phyloP scores from a whole-genome alignment of 2,329 filamentous ascomycete species.

The Reticulascus tulasneorum region DNA sequence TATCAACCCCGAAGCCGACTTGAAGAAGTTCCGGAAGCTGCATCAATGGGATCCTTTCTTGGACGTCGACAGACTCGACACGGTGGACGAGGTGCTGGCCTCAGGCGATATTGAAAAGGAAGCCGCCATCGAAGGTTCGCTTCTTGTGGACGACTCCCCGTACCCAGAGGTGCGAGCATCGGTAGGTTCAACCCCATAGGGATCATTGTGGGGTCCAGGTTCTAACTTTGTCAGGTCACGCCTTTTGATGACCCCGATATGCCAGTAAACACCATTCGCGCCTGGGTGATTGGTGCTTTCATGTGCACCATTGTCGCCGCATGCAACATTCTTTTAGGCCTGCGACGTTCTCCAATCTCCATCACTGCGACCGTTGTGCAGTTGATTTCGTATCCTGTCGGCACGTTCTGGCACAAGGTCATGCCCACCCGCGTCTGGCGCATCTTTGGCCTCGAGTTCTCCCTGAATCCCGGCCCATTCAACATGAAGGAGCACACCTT shows the following conservation, averaged over 20 bases:
- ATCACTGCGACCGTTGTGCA: conserved; percentile 54
- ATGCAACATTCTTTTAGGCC: conserved; percentile 50
- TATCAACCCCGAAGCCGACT: conserved; percentile 32
- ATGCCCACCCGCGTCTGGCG: conserved; percentile 26
- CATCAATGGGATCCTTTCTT: conserved; percentile 57
- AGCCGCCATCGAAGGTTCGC: conserved; percentile 39
- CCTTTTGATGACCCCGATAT: conserved; percentile 43
- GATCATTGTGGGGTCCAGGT: neutral
- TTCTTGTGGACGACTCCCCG: conserved; percentile 52
- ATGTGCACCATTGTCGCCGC: conserved; percentile 55
- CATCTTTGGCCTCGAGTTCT: conserved; percentile 26
- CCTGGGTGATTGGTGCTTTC: conserved; percentile 54
- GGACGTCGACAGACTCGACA: conserved; percentile 47
- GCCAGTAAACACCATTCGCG: conserved; percentile 54
- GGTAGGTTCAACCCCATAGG: conserved; percentile 12
- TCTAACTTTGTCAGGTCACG: conserved; percentile 12
- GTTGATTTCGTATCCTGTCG: conserved; percentile 48
- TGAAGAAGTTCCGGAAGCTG: conserved; percentile 42
- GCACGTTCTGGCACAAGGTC: conserved; percentile 26
- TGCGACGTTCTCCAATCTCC: conserved; percentile 45
- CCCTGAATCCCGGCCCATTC: conserved; percentile 37
- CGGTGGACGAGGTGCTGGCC: conserved; percentile 42
- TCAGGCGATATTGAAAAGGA: conserved; percentile 42
- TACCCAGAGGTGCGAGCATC: conserved; percentile 44
- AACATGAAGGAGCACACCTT: conserved; percentile 46